A percentile compares a stretch with the other conserved stretches of the same genome.
phyloP scores from a whole-genome alignment of 2,329 filamentous ascomycete species.

The Epichloe scottii region DNA sequence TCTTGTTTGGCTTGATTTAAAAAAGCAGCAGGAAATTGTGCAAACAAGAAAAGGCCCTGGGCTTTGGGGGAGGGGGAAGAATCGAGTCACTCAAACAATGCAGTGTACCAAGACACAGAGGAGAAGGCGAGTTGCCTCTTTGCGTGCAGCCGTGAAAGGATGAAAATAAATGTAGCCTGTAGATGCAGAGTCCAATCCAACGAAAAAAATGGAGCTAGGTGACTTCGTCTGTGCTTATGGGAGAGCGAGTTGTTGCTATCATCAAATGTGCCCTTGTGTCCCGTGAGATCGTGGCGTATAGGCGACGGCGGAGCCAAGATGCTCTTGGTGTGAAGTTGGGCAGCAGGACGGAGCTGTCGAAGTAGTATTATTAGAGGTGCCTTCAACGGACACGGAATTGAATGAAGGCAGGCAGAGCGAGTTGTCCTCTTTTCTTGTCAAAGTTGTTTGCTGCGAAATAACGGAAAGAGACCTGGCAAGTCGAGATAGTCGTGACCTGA shows the following conservation, averaged over 20 bases:
- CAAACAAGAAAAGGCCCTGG: conserved; percentile 1
- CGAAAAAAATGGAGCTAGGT: background rate
- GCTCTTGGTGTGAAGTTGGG: background rate
- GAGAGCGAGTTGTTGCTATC: background rate
- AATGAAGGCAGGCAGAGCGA: background rate
- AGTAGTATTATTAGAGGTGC: background rate
- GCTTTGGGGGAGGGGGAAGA: background rate
- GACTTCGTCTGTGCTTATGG: background rate
- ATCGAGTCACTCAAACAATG: conserved; percentile 9
- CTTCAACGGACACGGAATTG: background rate
- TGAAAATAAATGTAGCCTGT: background rate
- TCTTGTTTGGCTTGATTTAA: background rate
- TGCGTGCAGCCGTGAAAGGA: conserved; percentile 1
- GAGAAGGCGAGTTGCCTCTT: conserved; percentile 1
- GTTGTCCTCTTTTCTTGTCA: background rate
- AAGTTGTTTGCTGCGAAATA: background rate
- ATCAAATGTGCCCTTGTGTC: background rate
- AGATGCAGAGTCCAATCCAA: background rate
- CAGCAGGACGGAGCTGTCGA: background rate
- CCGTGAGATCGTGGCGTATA: background rate
- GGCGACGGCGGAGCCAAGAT: background rate
- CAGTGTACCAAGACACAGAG: conserved; percentile 10
- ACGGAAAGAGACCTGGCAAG: background rate
- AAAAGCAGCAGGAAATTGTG: too few species aligned
- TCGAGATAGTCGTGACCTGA: background rate